Base-by-base conservation (phyloP, 768 basidiomycete genomes). In the Xanthoconium stramineum region DNA sequence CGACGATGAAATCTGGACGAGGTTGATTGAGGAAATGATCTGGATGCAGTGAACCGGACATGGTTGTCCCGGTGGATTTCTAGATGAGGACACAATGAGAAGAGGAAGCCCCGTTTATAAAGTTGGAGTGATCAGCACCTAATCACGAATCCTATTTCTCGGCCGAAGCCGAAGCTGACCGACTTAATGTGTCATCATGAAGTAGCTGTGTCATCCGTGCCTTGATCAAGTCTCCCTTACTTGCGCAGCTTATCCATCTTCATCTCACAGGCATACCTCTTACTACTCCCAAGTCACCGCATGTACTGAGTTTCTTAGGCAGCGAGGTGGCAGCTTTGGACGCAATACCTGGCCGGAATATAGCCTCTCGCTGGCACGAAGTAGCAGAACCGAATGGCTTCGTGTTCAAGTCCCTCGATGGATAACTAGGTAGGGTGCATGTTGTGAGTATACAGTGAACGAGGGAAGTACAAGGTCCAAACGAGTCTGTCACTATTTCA, bases 21-120 rank as follows among this genome's bases (percentile, higher is more conserved):
- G 71, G 66, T 15, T 71, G 74, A 10, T 61, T 63, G 30, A 76
- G 68, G 24, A 74, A 77, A 53, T 75, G 75, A 10, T 66, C 57
- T 15, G 66, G 61, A 35, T 66, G 45, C 0, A 66, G 57, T 20
- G 48, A 43, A 20, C 12, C 46, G 20, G 57, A 49, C 65, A 66
- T 65, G 47, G 37, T 50, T n/a, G 73, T 72, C 13, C 33, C 39
- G 39, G 19, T 19, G 39, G 10, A 33, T 5, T 24, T 24, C 24
- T 24, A 24, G 24, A 24, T 24, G 24, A 24, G 24, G 24, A 24
- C 24, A 24, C 24, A 15, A 7, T 19, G 28, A 28, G 35, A 37
- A 48, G 13, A 3, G 19, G 19, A 28, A 19, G 14, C 11, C 47
- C 6, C 17, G 49, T 28, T 50, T 39, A 50, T 40, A 30, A 39